Conservation (phyloP, 73 alveolate genomes). For the Paramecium bursaria region DNA sequence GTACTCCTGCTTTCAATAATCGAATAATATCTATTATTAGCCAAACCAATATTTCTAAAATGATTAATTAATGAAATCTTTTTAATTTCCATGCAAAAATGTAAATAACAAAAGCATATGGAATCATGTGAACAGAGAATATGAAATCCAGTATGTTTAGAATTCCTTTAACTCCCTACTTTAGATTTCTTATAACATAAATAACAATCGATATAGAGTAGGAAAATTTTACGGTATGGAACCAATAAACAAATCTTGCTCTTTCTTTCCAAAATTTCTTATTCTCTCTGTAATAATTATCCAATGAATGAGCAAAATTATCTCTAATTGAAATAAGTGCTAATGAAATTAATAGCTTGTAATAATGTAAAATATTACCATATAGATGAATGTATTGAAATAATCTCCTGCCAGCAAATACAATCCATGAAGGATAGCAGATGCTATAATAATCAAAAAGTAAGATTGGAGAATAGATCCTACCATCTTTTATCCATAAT, state of each 20-base stretch:
- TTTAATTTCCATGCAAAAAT: background rate
- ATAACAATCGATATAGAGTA: background rate
- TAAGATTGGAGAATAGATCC: no score
- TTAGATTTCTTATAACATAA: background rate
- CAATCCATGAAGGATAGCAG: conserved; percentile 11
- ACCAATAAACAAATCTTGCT: background rate
- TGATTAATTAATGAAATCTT: background rate
- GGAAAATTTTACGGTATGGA: conserved; percentile 22
- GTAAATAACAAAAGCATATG: conserved; percentile 14
- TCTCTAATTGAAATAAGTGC: background rate
- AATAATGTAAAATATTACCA: background rate
- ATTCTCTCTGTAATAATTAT: background rate
- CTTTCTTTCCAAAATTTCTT: background rate
- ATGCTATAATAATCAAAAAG: no score
- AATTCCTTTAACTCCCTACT: no score
- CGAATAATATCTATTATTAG: background rate
- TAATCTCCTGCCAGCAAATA: conserved; percentile 28
- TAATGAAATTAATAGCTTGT: conserved; percentile 9
- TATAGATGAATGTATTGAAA: conserved; percentile 4
- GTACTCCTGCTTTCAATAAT: no score
- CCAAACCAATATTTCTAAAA: conserved; percentile 32
- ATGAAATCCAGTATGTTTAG: background rate
- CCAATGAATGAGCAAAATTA: background rate
- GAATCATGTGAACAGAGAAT: background rate
- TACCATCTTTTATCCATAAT: no score